Evolutionary conservation across 805 yeast genomes (phyloP).

Genomic region (Saccharomycopsis sp.): DNA sequence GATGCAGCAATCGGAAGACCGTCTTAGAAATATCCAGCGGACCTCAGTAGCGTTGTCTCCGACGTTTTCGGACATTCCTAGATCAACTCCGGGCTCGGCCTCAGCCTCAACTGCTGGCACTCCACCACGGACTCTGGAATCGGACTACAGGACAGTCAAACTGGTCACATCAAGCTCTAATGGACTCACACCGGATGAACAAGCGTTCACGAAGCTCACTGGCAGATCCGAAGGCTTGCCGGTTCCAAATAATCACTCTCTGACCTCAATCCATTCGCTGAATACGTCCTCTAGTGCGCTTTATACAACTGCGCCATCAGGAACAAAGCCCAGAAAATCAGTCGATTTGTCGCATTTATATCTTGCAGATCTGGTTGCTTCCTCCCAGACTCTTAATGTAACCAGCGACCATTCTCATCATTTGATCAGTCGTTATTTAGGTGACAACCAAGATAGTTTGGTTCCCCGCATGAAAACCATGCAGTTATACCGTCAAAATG

Average conservation of each 20-base stretch:
- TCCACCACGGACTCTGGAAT: neutral
- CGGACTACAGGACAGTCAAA: neutral
- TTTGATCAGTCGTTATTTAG: constrained; percentile 45
- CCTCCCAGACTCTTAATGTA: constrained; percentile 25
- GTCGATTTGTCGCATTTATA: constrained; percentile 39
- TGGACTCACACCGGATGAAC: constrained; percentile 3
- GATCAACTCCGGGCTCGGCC: neutral
- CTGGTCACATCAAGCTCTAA: constrained; percentile 7
- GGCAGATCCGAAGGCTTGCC: neutral
- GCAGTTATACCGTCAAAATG: constrained; percentile 81
- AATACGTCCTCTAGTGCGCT: neutral
- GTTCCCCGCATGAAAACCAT: constrained; percentile 77
- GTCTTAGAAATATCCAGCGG: neutral
- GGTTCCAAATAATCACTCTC: neutral
- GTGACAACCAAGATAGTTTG: constrained; percentile 41
- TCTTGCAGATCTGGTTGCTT: constrained; percentile 27
- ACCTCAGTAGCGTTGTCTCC: neutral
- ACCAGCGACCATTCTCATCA: constrained; percentile 43
- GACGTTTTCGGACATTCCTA: constrained; percentile 10
- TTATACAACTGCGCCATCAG: neutral
- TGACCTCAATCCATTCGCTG: neutral
- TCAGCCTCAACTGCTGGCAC: too few species aligned
- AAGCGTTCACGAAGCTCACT: neutral
- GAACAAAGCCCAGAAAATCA: constrained; percentile 26
- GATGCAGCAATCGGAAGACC: neutral